Percentiles rank a stretch among this genome's conserved stretches.
These are phyloP conservation scores for Tilletia setariae DNA, from an alignment of 1,284 basidiomycete species.

Conservation along the genomic window DNA sequence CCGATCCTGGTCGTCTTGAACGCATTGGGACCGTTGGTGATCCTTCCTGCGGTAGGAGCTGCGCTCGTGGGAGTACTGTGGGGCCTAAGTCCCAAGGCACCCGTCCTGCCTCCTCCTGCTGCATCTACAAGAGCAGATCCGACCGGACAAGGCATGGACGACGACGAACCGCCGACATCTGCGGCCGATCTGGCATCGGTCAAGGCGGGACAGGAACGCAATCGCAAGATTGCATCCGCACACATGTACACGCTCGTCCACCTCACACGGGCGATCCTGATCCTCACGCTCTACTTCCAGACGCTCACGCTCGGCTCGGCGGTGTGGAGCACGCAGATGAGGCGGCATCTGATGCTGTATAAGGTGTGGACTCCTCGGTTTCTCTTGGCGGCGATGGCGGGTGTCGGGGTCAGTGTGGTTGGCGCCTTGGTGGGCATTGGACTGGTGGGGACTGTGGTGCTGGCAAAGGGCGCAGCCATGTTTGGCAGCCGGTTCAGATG, in stretches of 20 bases:
- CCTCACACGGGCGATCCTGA: slow-evolving; percentile 61
- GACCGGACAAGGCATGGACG: neutral
- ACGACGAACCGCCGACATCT: neutral
- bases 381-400: slow-evolving; percentile 67
- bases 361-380: slow-evolving; percentile 95
- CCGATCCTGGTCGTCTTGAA: slow-evolving; percentile 77
- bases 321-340: slow-evolving; percentile 70
- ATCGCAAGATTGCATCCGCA: neutral
- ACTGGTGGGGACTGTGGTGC: slow-evolving; percentile 6
- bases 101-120: neutral
- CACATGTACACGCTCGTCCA: slow-evolving; percentile 21
- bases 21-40: slow-evolving; percentile 69
- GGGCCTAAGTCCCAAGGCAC: slow-evolving; percentile 70
- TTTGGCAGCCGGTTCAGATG: slow-evolving; percentile 11
- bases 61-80: slow-evolving; percentile 73
- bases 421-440: neutral
- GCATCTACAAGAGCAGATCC: neutral
- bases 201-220: neutral
- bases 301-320: slow-evolving; percentile 67
- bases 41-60: slow-evolving; percentile 65
- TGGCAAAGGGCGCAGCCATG: slow-evolving; percentile 15
- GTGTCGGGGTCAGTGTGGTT: slow-evolving; percentile 58
- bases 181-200: neutral
- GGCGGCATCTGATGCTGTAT: slow-evolving; percentile 97
- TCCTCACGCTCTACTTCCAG: slow-evolving; percentile 69